These are phyloP conservation scores for Dorcoceras hygrometricum DNA, from an alignment of 257 asterid species.

Conservation along the genomic window DNA sequence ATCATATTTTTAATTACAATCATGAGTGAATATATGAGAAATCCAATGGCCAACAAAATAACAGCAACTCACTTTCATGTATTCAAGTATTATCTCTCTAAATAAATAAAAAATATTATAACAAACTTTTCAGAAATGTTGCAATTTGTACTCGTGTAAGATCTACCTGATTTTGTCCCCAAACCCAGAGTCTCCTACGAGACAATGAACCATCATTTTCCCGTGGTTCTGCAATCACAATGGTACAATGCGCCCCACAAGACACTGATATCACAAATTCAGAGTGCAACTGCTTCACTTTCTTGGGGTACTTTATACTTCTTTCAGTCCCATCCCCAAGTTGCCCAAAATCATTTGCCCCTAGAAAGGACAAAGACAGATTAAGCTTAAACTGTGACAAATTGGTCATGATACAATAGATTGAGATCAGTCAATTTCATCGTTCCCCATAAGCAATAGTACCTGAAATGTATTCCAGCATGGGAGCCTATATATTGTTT, in stretches of 20 bases:
- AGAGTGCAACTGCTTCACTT: conserved; percentile 65
- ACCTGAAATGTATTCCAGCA: not conserved
- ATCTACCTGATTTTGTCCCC: conserved; percentile 97
- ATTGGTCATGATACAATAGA: not conserved
- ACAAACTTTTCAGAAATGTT: not conserved
- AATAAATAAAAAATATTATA: conserved; percentile 11
- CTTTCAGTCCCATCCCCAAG: conserved; percentile 91
- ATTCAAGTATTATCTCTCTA: not conserved
- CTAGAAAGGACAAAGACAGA: conserved; percentile 33
- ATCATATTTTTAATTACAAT: not conserved
- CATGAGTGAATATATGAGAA: not conserved
- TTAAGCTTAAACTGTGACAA: not conserved
- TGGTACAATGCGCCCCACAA: conserved; percentile 95
- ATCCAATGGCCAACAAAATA: not conserved
- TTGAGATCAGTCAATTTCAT: not conserved
- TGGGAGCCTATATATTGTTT: not conserved
- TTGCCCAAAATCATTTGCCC: conserved; percentile 96
- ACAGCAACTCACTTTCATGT: too few species aligned
- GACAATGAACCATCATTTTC: conserved; percentile 78
- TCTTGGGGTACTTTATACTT: conserved; percentile 68
- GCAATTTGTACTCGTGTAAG: not conserved
- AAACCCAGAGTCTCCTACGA: conserved; percentile 80
- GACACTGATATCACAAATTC: conserved; percentile 80
- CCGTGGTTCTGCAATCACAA: conserved; percentile 84
- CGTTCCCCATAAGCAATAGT: too few species aligned